Evolutionary conservation across 2,329 filamentous ascomycete species (phyloP).

Genomic region (Mollisia scopiformis): DNA sequence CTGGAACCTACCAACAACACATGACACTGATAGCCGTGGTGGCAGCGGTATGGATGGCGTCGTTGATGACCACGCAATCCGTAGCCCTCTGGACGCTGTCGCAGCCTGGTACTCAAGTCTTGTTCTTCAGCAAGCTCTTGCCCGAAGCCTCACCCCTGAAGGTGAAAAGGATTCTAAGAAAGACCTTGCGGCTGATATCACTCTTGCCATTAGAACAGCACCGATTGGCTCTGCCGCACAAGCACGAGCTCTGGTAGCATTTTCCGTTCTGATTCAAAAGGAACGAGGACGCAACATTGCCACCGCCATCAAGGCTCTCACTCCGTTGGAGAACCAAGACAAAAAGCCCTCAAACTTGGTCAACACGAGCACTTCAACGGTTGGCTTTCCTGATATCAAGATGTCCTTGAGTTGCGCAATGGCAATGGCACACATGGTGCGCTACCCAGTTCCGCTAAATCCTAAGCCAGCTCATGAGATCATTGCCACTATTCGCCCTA

Average conservation of each 20-base stretch:
- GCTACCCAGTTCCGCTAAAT: conserved; percentile 43
- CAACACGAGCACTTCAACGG: conserved; percentile 46
- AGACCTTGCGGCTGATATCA: conserved; percentile 54
- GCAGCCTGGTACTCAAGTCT: conserved; percentile 89
- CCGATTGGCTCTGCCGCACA: conserved; percentile 78
- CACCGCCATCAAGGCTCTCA: conserved; percentile 55
- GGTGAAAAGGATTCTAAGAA: conserved; percentile 46
- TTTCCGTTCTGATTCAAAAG: conserved; percentile 57
- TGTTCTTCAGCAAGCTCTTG: conserved; percentile 70
- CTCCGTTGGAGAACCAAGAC: conserved; percentile 41
- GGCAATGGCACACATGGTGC: conserved; percentile 60
- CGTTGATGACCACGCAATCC: conserved; percentile 82
- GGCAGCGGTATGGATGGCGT: conserved; percentile 81
- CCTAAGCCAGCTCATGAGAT: conserved; percentile 49
- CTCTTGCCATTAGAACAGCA: conserved; percentile 71
- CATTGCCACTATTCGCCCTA: conserved; percentile 53
- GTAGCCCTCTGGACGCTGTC: conserved; percentile 85
- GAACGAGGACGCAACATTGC: conserved; percentile 60
- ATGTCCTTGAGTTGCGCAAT: conserved; percentile 63
- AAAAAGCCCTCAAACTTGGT: conserved; percentile 44
- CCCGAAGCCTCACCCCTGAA: conserved; percentile 60
- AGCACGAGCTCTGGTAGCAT: conserved; percentile 60
- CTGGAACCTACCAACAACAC: conserved; percentile 78
- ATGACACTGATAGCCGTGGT: conserved; percentile 61
- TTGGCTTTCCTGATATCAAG: conserved; percentile 54